Percentiles rank a stretch among this genome's conserved stretches.
Conservation (phyloP, 2,329 filamentous ascomycete species). For the Microascus cirrosus region DNA sequence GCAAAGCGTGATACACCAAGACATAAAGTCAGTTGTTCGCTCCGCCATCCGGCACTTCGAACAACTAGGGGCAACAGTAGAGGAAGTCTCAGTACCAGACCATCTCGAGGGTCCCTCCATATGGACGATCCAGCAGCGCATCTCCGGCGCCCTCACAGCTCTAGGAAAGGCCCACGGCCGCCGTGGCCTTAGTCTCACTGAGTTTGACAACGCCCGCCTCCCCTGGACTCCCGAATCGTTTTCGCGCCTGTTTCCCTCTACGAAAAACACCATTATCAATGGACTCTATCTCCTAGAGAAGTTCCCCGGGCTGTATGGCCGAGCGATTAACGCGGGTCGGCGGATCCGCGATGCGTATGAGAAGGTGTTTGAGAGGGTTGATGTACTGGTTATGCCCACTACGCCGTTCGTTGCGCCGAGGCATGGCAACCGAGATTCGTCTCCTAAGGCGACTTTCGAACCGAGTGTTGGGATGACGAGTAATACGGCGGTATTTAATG, state of each 20-base stretch:
- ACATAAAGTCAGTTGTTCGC: constrained; percentile 27
- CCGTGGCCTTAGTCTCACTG: constrained; percentile 33
- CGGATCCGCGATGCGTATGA: constrained; percentile 36
- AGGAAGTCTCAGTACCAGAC: constrained; percentile 37
- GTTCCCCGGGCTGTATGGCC: constrained; percentile 34
- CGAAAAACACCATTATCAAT: constrained; percentile 43
- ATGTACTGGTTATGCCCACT: constrained; percentile 36
- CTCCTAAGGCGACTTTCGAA: constrained; percentile 31
- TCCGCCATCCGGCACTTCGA: constrained; percentile 26
- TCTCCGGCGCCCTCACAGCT: constrained; percentile 28
- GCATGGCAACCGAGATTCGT: constrained; percentile 22
- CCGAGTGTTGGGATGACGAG: constrained; percentile 40
- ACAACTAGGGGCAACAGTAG: constrained; percentile 34
- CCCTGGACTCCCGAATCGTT: constrained; percentile 35
- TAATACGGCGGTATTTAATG: constrained; percentile 46
- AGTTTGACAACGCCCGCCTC: constrained; percentile 35
- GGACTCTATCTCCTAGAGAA: constrained; percentile 31
- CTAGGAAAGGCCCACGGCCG: constrained; percentile 32
- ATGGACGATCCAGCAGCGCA: constrained; percentile 37
- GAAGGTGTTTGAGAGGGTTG: constrained; percentile 22
- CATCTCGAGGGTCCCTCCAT: constrained; percentile 35
- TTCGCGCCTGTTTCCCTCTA: constrained; percentile 37
- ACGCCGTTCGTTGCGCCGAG: constrained; percentile 33
- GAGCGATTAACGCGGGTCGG: constrained; percentile 34
- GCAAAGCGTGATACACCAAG: constrained; percentile 22